Evolutionary conservation across 768 basidiomycete species (phyloP), one percentile per base, ranked within the genome.

Genomic region (Daedalea quercina): DNA sequence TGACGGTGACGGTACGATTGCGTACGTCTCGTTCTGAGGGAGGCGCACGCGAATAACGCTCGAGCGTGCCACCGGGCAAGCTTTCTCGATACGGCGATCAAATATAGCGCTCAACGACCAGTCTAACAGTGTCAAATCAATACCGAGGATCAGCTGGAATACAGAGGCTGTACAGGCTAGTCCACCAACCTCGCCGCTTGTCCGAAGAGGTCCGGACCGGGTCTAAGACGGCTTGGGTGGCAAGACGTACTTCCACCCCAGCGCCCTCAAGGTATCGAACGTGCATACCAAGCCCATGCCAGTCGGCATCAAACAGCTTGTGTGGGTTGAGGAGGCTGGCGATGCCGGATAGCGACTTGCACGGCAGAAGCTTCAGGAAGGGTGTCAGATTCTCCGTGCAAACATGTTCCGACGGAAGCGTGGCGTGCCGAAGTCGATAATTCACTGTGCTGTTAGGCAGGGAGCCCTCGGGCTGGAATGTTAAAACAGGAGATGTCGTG

Each of bases 341-440:
- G 20, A 97, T 76, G 12, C 96, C 94, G 0, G 94, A 91, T 19
- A 77, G 72, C 4, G 89, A 83, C 63, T 96, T 91, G 74, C 95
- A 98, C 0, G 96, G 96, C 1, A 98, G 73, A 9, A 97, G 81
- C 65, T 95, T 93, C 53, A 97, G 76, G 70, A 98, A 96, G 0
- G 96, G 95, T 0, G 95, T 97, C 9, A 98, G 73, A 63, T 97
- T 97, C 65, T 98, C 96, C 3, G 95, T 98, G 65, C 95, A 99
- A n/a, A 97, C 88, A 59, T 85, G 76, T 64, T 94, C 90, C 2
- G 85, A 89, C 7, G 88, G 87, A 19, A 87, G 77, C 8, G 81
- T 80, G 1, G 87, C 90, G 60, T 94, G 85, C 54, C 85, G 82
- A 23, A 92, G 74, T 43, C 75, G 71, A 53, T 87, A 78, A 13